phyloP scores from a whole-genome alignment of 352 stramenopile genomes.

The Globisporangium nunn region DNA sequence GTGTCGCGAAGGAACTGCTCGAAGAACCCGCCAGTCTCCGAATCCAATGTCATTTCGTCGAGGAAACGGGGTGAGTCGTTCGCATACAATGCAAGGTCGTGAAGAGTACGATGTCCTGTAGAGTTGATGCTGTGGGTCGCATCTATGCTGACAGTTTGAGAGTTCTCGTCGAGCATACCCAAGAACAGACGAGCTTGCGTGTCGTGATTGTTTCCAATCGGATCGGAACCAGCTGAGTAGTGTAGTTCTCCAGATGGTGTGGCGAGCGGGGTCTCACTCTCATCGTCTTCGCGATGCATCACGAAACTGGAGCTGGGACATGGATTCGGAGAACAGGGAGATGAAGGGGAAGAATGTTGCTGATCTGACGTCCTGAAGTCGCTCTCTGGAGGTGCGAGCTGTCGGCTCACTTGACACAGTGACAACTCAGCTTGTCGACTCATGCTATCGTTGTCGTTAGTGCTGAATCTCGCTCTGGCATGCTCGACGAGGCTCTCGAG shows the following conservation, averaged over 20 bases:
- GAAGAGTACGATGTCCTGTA: background rate
- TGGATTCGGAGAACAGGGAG: background rate
- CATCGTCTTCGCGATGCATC: slow-evolving; percentile 1
- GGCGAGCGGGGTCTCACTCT: slow-evolving; percentile 9
- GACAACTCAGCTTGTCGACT: background rate
- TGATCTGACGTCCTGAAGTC: slow-evolving; percentile 1
- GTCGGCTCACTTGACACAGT: background rate
- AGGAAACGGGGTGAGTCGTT: slow-evolving; percentile 8
- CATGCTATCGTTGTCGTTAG: background rate
- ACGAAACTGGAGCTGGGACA: background rate
- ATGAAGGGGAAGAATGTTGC: background rate
- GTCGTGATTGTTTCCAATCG: background rate
- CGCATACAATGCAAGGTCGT: background rate
- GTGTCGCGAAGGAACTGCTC: slow-evolving; percentile 15
- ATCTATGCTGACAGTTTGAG: background rate
- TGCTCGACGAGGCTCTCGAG: slow-evolving; percentile 9
- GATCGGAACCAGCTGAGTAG: slow-evolving; percentile 1
- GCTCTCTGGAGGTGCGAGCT: slow-evolving; percentile 7
- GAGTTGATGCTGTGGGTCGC: background rate
- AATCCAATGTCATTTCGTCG: slow-evolving; percentile 11
- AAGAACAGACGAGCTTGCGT: background rate
- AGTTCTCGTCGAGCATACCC: background rate
- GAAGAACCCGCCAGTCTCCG: slow-evolving; percentile 12
- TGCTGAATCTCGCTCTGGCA: background rate
- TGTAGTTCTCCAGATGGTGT: background rate